These are phyloP conservation scores for Pontederia crassipes DNA, from an alignment of 176 grass and related monocot species.

Conservation along the genomic window DNA sequence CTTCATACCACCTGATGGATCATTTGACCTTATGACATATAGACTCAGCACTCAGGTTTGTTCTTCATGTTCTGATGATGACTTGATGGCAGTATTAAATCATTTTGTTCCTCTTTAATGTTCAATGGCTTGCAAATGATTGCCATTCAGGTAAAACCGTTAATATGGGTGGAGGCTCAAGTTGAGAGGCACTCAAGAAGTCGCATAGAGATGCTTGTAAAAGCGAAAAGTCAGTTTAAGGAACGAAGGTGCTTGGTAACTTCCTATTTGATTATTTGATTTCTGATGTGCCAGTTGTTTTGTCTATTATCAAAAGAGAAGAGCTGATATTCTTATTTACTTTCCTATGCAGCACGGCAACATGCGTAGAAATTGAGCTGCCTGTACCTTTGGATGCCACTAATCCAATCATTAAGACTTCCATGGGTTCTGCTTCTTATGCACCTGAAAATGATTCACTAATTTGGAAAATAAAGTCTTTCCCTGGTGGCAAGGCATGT, in stretches of 20 bases:
- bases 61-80: conserved; percentile 3
- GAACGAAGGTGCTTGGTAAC: conserved; percentile 60
- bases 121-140: not conserved
- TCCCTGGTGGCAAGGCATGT: conserved; percentile 90
- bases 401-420: conserved; percentile 90
- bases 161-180: conserved; percentile 98
- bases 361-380: conserved; percentile 97
- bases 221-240: conserved; percentile 97
- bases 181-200: conserved; percentile 92
- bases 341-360: conserved; percentile 60
- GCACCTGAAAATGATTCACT: conserved; percentile 89
- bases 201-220: conserved; percentile 81
- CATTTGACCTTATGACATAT: conserved; percentile 99
- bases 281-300: not conserved
- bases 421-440: conserved; percentile 94
- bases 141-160: conserved; percentile 68
- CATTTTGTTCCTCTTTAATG: no score
- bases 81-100: no score
- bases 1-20: conserved; percentile 92
- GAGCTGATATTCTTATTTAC: not conserved
- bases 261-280: not conserved
- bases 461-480: conserved; percentile 99
- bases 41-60: conserved; percentile 91
- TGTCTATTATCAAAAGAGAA: not conserved
- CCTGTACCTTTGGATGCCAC: conserved; percentile 85